Conservation (phyloP, 1,284 basidiomycete genomes). For the Meira nashicola region DNA sequence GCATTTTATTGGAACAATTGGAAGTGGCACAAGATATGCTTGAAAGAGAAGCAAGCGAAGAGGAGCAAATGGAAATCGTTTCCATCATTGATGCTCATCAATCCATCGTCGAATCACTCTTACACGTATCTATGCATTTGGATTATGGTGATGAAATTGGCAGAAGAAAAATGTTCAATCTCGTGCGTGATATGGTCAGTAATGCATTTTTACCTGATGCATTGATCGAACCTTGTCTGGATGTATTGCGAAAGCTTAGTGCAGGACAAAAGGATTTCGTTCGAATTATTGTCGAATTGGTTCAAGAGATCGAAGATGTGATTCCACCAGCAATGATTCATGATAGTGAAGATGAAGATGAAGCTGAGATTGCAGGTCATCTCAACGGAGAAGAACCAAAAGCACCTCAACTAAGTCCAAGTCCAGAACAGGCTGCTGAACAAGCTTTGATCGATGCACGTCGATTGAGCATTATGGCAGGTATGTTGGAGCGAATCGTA, state of each 20-base stretch:
- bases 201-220: slow-evolving; percentile 72
- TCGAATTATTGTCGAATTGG: slow-evolving; percentile 86
- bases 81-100: slow-evolving; percentile 56
- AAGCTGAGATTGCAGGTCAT: slow-evolving; percentile 18
- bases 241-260: slow-evolving; percentile 78
- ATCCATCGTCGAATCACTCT: slow-evolving; percentile 74
- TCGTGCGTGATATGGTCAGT: slow-evolving; percentile 59
- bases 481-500: slow-evolving; percentile 74
- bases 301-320: slow-evolving; percentile 58
- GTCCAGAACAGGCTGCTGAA: slow-evolving; percentile 14
- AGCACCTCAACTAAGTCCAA: neutral
- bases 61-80: slow-evolving; percentile 18
- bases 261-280: slow-evolving; percentile 85
- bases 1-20: slow-evolving; percentile 27
- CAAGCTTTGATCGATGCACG: slow-evolving; percentile 37
- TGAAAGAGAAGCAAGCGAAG: slow-evolving; percentile 21
- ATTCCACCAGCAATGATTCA: slow-evolving; percentile 51
- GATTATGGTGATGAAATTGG: slow-evolving; percentile 96
- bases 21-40: slow-evolving; percentile 29
- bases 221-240: slow-evolving; percentile 75
- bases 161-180: slow-evolving; percentile 74
- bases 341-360: slow-evolving; percentile 32
- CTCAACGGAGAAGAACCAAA: neutral
- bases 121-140: slow-evolving; percentile 73
- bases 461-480: slow-evolving; percentile 66